Evolutionary conservation across 805 yeast genomes (phyloP).

Genomic region (Jamesozyma rosinii): DNA sequence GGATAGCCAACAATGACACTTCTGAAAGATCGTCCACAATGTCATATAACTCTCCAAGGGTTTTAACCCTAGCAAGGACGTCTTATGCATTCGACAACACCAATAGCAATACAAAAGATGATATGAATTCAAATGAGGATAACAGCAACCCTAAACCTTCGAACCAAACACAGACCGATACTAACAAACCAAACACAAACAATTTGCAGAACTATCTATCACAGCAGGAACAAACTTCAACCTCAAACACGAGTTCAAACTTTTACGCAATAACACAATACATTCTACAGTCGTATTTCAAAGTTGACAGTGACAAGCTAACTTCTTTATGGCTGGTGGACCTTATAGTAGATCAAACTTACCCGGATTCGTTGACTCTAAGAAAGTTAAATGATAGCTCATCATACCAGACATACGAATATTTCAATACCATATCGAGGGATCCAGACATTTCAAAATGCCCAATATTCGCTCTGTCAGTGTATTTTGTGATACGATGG

Average conservation of each 20-base stretch:
- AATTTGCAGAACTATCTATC: constrained; percentile 9
- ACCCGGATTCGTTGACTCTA: constrained; percentile 28
- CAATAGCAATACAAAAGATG: neutral
- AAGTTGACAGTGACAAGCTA: constrained; percentile 17
- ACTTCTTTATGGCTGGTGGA: constrained; percentile 21
- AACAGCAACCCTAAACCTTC: neutral
- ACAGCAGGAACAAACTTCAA: constrained; percentile 13
- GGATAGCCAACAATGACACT: neutral
- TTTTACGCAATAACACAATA: constrained; percentile 26
- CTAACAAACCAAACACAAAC: constrained; percentile 11
- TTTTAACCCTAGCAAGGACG: neutral
- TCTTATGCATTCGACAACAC: neutral
- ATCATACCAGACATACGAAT: constrained; percentile 20
- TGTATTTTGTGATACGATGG: constrained; percentile 28
- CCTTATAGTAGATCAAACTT: constrained; percentile 30
- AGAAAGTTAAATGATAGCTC: constrained; percentile 24
- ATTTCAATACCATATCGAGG: constrained; percentile 28
- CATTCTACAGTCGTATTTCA: constrained; percentile 26
- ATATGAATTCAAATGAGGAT: neutral
- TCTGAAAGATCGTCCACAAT: constrained; percentile 1
- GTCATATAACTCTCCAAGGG: neutral
- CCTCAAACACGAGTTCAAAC: constrained; percentile 13
- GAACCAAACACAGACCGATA: neutral
- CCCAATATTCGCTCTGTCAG: constrained; percentile 28
- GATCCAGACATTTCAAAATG: constrained; percentile 27